These are phyloP conservation scores for Arthrocladium fulminans DNA, from an alignment of 2,329 filamentous ascomycete species.

Conservation along the genomic window DNA sequence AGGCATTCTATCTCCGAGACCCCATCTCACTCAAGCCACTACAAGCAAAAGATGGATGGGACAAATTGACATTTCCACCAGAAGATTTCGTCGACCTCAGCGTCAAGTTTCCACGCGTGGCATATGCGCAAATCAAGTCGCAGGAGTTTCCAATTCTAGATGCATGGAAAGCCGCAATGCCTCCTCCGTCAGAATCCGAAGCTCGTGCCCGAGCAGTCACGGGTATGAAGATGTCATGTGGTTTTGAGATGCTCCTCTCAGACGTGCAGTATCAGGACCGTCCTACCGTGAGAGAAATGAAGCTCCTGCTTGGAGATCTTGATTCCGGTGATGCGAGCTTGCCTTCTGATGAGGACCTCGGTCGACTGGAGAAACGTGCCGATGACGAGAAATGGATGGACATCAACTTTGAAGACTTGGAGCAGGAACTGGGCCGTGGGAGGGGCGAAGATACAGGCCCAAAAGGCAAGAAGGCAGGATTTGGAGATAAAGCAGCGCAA, in stretches of 20 bases:
- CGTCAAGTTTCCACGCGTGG: conserved; percentile 73
- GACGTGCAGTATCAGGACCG: conserved; percentile 61
- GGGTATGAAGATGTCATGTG: conserved; percentile 83
- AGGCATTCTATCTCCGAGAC: conserved; percentile 88
- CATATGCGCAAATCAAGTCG: conserved; percentile 82
- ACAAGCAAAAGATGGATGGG: conserved; percentile 43
- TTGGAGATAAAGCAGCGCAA: conserved; percentile 38
- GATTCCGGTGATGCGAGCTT: conserved; percentile 61
- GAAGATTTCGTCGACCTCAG: conserved; percentile 71
- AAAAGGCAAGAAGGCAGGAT: conserved; percentile 24
- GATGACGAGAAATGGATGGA: conserved; percentile 89
- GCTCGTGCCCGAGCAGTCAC: conserved; percentile 46
- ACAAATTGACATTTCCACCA: conserved; percentile 58
- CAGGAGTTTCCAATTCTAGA: conserved; percentile 67
- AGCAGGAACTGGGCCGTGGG: conserved; percentile 60
- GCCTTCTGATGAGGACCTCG: conserved; percentile 66
- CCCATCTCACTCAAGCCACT: conserved; percentile 64
- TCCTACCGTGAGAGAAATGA: conserved; percentile 63
- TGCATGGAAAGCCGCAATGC: conserved; percentile 42
- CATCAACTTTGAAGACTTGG: conserved; percentile 83
- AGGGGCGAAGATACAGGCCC: conserved; percentile 23
- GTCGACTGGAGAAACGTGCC: conserved; percentile 58
- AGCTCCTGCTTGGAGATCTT: conserved; percentile 66
- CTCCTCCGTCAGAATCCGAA: conserved; percentile 37
- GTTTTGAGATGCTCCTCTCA: conserved; percentile 76